Percentiles rank a stretch among this genome's conserved stretches.
These are phyloP conservation scores for Trichosanthes cucumerina DNA, from an alignment of 306 rosid genomes.

Conservation along the genomic window DNA sequence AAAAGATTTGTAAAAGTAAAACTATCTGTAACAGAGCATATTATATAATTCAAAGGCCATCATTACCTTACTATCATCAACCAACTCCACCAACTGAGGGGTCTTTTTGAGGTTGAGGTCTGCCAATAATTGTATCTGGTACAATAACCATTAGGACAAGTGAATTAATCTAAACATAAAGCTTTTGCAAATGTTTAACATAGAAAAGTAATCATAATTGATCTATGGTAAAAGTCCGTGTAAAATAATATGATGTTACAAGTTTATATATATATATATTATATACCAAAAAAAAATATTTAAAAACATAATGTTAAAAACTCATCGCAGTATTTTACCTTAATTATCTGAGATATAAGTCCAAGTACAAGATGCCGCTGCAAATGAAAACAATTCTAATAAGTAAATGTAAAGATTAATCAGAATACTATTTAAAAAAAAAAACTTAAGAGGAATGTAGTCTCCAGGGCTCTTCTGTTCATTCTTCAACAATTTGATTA, in stretches of 20 bases:
- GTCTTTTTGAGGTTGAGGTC: constrained; percentile 93
- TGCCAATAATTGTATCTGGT: constrained; percentile 88
- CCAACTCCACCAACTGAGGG: constrained; percentile 91
- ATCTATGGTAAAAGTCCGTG: background rate
- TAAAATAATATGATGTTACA: background rate
- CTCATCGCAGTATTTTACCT: constrained; percentile 37
- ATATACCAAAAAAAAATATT: too few species aligned
- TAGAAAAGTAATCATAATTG: background rate
- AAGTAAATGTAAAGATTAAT: background rate
- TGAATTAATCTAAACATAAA: background rate
- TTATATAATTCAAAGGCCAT: constrained; percentile 9
- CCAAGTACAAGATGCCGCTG: constrained; percentile 99
- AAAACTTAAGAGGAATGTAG: background rate
- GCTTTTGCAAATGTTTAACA: background rate
- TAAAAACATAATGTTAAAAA: background rate
- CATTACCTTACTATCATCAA: constrained; percentile 69
- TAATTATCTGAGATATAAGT: constrained; percentile 86
- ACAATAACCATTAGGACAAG: constrained; percentile 1
- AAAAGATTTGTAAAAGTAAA: background rate
- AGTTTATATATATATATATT: background rate
- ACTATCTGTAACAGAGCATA: background rate
- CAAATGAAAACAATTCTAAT: constrained; percentile 19
- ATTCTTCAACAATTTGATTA: background rate
- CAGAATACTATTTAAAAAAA: background rate
- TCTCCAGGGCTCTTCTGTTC: background rate